Evolutionary conservation across 2,329 filamentous ascomycete genomes (phyloP).

Genomic region (Zymoseptoria pseudotritici): DNA sequence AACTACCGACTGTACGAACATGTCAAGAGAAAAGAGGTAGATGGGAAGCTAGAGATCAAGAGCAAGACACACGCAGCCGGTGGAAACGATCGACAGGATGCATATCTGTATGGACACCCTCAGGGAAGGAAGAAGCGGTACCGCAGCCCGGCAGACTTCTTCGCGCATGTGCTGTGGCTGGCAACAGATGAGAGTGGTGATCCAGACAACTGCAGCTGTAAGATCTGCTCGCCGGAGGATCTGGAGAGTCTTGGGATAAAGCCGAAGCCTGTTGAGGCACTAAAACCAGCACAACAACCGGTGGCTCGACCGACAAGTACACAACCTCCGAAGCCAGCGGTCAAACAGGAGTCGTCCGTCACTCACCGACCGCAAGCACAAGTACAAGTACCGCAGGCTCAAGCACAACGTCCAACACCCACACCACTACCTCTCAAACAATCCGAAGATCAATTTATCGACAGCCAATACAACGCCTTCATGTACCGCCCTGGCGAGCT

Average conservation of each 20-base stretch:
- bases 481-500: conserved; percentile 49
- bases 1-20: conserved; percentile 53
- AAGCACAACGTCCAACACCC: conserved; percentile 23
- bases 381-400: conserved; percentile 16
- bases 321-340: background rate
- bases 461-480: conserved; percentile 42
- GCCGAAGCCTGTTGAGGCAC: conserved; percentile 6
- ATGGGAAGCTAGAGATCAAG: conserved; percentile 38
- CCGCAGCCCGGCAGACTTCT: conserved; percentile 53
- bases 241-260: conserved; percentile 33
- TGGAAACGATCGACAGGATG: conserved; percentile 50
- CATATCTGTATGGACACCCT: conserved; percentile 55
- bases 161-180: conserved; percentile 53
- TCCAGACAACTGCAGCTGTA: conserved; percentile 50
- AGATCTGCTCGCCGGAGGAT: conserved; percentile 50
- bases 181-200: conserved; percentile 47
- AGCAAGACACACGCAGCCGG: conserved; percentile 44
- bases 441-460: conserved; percentile 43
- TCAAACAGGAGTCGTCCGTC: background rate
- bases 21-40: conserved; percentile 43
- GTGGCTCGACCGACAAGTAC: conserved; percentile 1
- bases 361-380: background rate
- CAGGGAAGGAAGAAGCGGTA: conserved; percentile 50
- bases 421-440: conserved; percentile 36
- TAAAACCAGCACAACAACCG: conserved; percentile 2